Conservation (phyloP, 2,329 filamentous ascomycete genomes). For the Cryoendolithus antarcticus region DNA sequence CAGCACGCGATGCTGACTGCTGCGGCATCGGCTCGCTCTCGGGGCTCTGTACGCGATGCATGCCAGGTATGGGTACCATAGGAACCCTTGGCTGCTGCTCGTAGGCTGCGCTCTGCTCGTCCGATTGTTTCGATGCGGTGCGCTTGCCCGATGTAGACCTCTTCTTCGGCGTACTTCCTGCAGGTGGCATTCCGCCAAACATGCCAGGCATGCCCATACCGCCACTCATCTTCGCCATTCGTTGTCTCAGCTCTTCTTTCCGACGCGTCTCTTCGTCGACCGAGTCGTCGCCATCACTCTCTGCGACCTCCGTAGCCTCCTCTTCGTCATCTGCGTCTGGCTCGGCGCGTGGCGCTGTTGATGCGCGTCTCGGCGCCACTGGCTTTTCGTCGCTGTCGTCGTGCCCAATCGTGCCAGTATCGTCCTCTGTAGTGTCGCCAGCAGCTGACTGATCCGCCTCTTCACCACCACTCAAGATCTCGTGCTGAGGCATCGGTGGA, state of each 20-base stretch:
- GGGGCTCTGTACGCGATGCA: constrained; percentile 46
- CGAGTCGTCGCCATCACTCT: constrained; percentile 63
- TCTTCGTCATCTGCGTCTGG: constrained; percentile 38
- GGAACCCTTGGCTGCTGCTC: constrained; percentile 31
- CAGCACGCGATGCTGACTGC: constrained; percentile 10
- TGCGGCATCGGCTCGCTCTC: constrained; percentile 29
- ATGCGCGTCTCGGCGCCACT: constrained; percentile 28
- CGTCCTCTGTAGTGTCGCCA: constrained; percentile 50
- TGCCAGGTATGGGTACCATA: constrained; percentile 45
- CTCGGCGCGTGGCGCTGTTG: constrained; percentile 29
- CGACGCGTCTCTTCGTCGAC: constrained; percentile 77
- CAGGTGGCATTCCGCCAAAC: constrained; percentile 64
- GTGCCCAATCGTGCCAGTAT: constrained; percentile 50
- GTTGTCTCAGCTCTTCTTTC: constrained; percentile 75
- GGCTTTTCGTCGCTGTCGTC: constrained; percentile 60
- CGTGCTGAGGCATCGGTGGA: constrained; percentile 30
- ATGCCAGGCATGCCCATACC: constrained; percentile 95
- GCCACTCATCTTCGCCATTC: constrained; percentile 98
- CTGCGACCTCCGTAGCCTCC: constrained; percentile 32
- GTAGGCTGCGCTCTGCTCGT: constrained; percentile 1
- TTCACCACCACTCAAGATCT: constrained; percentile 49
- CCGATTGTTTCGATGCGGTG: constrained; percentile 25
- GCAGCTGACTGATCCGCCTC: constrained; percentile 54
- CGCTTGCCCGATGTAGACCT: constrained; percentile 31
- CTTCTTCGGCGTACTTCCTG: constrained; percentile 36